phyloP scores from a whole-genome alignment of 768 basidiomycete genomes.

The Coprinellus aureogranulatus region DNA sequence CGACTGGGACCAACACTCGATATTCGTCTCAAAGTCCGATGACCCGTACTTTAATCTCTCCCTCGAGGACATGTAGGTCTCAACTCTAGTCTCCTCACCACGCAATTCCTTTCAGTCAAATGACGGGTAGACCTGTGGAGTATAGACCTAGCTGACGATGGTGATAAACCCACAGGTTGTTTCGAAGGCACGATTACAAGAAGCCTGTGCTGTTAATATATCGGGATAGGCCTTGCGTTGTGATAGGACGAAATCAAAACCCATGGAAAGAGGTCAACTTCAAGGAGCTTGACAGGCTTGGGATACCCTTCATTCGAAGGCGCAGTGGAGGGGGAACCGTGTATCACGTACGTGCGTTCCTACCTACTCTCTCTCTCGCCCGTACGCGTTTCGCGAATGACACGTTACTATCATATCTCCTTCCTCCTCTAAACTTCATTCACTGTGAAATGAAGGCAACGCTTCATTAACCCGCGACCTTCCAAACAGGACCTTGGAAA shows the following conservation, averaged over 20 bases:
- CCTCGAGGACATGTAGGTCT: slow-evolving; percentile 80
- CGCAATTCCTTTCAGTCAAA: background rate
- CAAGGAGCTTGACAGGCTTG: slow-evolving; percentile 43
- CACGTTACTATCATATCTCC: background rate
- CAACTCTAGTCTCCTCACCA: too few relatives aligned
- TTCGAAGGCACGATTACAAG: slow-evolving; percentile 67
- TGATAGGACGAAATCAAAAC: slow-evolving; percentile 96
- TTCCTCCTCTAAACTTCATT: background rate
- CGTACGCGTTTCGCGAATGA: background rate
- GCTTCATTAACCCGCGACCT: background rate
- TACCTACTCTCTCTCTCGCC: background rate
- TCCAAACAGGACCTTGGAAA: slow-evolving; percentile 84
- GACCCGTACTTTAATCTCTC: slow-evolving; percentile 89
- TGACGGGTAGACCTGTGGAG: too few relatives aligned
- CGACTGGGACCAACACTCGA: slow-evolving; percentile 40
- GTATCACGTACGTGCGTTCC: slow-evolving; percentile 71
- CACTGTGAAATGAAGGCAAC: background rate
- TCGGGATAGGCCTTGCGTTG: slow-evolving; percentile 82
- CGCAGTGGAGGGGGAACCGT: slow-evolving; percentile 95
- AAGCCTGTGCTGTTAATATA: slow-evolving; percentile 83
- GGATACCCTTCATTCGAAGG: slow-evolving; percentile 77
- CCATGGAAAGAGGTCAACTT: slow-evolving; percentile 98
- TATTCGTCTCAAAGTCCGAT: slow-evolving; percentile 73
- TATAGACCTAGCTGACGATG: background rate
- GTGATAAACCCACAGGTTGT: slow-evolving; percentile 34